phyloP scores from a whole-genome alignment of 2,329 filamentous ascomycete genomes.

The Biscogniauxia mediterranea region DNA sequence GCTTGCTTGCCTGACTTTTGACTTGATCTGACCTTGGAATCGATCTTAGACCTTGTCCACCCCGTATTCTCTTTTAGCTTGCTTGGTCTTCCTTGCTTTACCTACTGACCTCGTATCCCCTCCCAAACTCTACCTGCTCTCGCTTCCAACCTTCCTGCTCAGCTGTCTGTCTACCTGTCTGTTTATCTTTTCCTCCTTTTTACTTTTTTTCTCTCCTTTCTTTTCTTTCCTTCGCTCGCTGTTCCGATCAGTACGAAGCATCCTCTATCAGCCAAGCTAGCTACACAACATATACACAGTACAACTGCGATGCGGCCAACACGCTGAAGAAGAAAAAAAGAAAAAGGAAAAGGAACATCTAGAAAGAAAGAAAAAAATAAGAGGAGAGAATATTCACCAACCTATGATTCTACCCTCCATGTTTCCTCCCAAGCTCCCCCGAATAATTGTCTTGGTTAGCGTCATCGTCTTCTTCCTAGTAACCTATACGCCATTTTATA shows the following conservation, averaged over 20 bases:
- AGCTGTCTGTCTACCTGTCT: no score
- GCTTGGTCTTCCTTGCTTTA: no score
- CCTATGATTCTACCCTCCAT: slow-evolving; percentile 10
- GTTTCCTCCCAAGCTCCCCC: slow-evolving; percentile 26
- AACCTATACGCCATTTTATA: slow-evolving; percentile 25
- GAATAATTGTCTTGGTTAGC: slow-evolving; percentile 25
- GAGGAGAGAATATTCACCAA: no score
- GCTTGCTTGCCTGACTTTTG: no score
- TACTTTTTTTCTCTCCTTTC: neutral
- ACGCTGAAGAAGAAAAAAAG: slow-evolving; percentile 11
- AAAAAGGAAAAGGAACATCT: slow-evolving; percentile 9
- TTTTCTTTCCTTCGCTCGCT: neutral
- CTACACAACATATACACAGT: neutral
- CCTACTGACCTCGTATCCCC: no score
- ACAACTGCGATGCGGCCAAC: neutral
- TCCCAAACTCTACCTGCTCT: no score
- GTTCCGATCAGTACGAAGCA: neutral
- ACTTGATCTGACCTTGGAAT: no score
- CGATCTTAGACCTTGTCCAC: no score
- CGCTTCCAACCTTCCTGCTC: no score
- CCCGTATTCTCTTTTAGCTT: no score
- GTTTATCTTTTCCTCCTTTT: no score
- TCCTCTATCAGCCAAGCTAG: neutral
- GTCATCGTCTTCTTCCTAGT: slow-evolving; percentile 24
- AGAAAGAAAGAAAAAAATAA: no score